phyloP scores from a whole-genome alignment of 1,284 basidiomycete genomes.

The Sphagnurus paluster region DNA sequence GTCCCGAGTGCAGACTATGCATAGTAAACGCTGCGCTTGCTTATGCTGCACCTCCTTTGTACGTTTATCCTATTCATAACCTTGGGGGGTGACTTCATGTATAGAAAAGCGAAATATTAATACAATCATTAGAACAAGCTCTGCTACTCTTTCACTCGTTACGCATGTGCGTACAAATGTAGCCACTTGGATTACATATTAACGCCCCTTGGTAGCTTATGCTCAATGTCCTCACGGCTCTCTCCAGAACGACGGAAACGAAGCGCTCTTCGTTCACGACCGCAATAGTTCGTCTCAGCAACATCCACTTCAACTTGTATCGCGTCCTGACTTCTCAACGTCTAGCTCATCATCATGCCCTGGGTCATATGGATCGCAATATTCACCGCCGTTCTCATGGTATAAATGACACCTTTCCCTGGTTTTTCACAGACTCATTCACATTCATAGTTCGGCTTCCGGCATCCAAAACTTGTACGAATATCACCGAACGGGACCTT shows the following conservation, averaged over 20 bases:
- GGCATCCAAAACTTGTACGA: constrained; percentile 13
- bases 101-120: no score
- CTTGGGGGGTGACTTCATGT: neutral
- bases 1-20: constrained; percentile 24
- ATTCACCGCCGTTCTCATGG: constrained; percentile 25
- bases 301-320: neutral
- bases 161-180: constrained; percentile 24
- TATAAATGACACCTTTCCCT: constrained; percentile 9
- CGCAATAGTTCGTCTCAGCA: constrained; percentile 1
- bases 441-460: constrained; percentile 17
- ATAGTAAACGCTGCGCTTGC: constrained; percentile 27
- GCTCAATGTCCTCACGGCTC: constrained; percentile 25
- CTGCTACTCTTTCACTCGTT: constrained; percentile 26
- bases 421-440: neutral
- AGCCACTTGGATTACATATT: neutral
- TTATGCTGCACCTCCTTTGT: constrained; percentile 31
- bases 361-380: constrained; percentile 27
- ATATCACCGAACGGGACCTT: constrained; percentile 22
- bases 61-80: constrained; percentile 5
- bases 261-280: constrained; percentile 10
- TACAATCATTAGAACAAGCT: constrained; percentile 26
- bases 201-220: constrained; percentile 18
- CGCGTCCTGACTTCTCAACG: neutral
- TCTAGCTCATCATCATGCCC: constrained; percentile 25
- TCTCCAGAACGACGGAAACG: constrained; percentile 19